Percentiles rank a stretch among this genome's conserved stretches.
Conservation (phyloP, 2,329 filamentous ascomycete species). For the Alternaria novae-zelandiae region DNA sequence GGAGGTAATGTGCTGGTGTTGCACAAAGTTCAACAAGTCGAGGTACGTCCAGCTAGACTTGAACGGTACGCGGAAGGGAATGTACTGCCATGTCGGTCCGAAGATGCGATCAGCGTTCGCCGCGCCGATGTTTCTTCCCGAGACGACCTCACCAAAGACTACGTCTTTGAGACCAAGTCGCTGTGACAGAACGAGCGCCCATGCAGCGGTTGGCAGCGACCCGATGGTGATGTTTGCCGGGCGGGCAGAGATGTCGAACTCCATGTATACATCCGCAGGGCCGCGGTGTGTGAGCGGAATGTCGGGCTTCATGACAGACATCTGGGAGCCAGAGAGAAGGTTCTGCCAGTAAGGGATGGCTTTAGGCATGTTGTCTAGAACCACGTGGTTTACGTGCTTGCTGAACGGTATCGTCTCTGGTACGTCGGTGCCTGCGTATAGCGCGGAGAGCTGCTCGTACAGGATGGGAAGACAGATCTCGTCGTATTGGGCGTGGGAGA, state of each 20-base stretch:
- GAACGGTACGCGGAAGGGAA: conserved; percentile 68
- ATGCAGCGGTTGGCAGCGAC: conserved; percentile 70
- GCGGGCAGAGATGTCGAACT: conserved; percentile 50
- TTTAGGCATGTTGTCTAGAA: conserved; percentile 52
- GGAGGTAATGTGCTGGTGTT: conserved; percentile 43
- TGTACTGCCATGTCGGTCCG: conserved; percentile 72
- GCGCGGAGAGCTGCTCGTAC: conserved; percentile 64
- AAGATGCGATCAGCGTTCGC: conserved; percentile 63
- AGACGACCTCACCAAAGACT: conserved; percentile 70
- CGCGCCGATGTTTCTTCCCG: conserved; percentile 66
- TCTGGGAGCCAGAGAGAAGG: conserved; percentile 62
- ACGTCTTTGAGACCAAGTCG: conserved; percentile 62
- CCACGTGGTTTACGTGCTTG: conserved; percentile 53
- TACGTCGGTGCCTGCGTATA: conserved; percentile 53
- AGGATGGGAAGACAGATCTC: conserved; percentile 70
- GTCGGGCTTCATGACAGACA: conserved; percentile 50
- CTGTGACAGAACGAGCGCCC: conserved; percentile 67
- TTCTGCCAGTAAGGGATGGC: conserved; percentile 66
- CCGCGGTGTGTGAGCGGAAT: conserved; percentile 38
- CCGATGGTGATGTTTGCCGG: conserved; percentile 66
- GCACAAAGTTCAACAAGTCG: conserved; percentile 45
- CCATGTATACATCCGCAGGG: conserved; percentile 38
- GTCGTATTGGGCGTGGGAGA: conserved; percentile 74
- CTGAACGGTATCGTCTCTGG: conserved; percentile 51
- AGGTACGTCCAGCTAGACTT: conserved; percentile 52